phyloP scores from a whole-genome alignment of 345 rosid species.

The Populus nigra region DNA sequence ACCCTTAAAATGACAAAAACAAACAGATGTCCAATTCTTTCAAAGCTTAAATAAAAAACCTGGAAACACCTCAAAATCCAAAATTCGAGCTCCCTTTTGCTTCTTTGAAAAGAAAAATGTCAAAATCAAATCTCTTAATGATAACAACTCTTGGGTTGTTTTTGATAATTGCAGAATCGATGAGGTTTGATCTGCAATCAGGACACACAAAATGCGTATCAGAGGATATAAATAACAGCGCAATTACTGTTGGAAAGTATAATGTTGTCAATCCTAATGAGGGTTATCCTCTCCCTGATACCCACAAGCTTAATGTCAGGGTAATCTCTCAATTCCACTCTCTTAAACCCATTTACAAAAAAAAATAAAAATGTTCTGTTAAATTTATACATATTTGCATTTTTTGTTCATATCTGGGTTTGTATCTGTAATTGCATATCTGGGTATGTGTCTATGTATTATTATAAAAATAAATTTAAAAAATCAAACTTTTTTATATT shows the following conservation, averaged over 20 bases:
- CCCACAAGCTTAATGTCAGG: constrained; percentile 55
- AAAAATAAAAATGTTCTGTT: no score
- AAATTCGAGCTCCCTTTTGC: background rate
- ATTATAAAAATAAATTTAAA: background rate
- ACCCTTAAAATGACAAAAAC: background rate
- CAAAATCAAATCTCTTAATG: constrained; percentile 10
- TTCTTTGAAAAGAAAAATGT: constrained; percentile 13
- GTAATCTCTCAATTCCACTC: constrained; percentile 26
- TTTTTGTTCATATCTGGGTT: background rate
- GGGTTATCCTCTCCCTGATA: constrained; percentile 50
- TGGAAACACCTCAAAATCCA: background rate
- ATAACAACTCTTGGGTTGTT: constrained; percentile 21
- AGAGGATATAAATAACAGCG: constrained; percentile 64
- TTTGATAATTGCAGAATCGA: constrained; percentile 35
- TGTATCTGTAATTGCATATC: background rate
- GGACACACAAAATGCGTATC: constrained; percentile 68
- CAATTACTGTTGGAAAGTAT: constrained; percentile 69
- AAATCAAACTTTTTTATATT: no score
- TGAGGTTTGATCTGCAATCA: constrained; percentile 64
- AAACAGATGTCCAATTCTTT: background rate
- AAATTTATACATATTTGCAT: background rate
- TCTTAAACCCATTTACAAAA: background rate
- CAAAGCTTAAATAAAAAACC: background rate
- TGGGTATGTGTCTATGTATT: background rate
- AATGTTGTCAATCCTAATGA: constrained; percentile 53